phyloP scores from a whole-genome alignment of 129 eudicot genomes.

The Dittrichia graveolens region DNA sequence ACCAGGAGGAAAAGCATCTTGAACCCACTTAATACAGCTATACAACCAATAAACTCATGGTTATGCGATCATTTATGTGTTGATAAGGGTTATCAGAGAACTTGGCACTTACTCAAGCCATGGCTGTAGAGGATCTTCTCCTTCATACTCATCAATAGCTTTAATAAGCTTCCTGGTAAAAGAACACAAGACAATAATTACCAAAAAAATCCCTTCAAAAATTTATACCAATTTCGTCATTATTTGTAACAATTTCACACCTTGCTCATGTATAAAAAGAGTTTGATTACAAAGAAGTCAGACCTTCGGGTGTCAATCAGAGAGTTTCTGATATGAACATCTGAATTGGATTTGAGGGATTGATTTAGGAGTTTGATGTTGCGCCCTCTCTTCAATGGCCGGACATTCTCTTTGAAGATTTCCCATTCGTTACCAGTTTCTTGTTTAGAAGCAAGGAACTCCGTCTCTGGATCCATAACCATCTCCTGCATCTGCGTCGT shows the following conservation, averaged over 20 bases:
- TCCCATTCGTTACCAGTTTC: constrained; percentile 86
- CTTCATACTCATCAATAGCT: constrained; percentile 74
- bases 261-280: no score
- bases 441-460: constrained; percentile 60
- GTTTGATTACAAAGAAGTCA: not conserved
- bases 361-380: constrained; percentile 67
- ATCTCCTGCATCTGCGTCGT: not conserved
- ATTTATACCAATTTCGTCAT: not conserved
- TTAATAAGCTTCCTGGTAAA: constrained; percentile 59
- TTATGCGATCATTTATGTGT: no score
- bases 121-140: constrained; percentile 87
- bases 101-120: constrained; percentile 69
- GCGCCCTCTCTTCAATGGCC: constrained; percentile 91
- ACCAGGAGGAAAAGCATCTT: constrained; percentile 92
- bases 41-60: not conserved
- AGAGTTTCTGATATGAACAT: constrained; percentile 52
- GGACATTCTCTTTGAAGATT: constrained; percentile 82
- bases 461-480: constrained; percentile 71
- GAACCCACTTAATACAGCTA: constrained; percentile 97
- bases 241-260: no score
- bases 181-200: not conserved
- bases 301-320: constrained; percentile 59
- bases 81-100: no score
- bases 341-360: constrained; percentile 73
- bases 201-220: no score